These are phyloP conservation scores for Alternaria angustiovoidea DNA, from an alignment of 2,329 filamentous ascomycete genomes.

Conservation along the genomic window DNA sequence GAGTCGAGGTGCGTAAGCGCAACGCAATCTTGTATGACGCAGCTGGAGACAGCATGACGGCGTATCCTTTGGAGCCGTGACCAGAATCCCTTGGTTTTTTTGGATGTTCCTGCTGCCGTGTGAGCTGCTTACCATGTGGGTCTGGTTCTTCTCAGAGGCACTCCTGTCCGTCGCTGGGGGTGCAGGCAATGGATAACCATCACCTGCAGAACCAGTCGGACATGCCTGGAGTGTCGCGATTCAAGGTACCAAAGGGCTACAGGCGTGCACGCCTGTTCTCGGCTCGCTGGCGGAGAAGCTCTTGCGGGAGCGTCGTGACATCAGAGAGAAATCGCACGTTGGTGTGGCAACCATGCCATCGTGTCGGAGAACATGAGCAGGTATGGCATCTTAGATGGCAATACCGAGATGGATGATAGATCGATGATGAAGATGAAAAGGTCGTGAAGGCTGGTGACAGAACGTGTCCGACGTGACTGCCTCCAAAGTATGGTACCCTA, in stretches of 20 bases:
- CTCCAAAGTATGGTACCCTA: conserved; percentile 34
- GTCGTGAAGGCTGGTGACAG: conserved; percentile 12
- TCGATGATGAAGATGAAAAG: conserved; percentile 11
- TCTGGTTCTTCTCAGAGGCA: neutral
- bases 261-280: neutral
- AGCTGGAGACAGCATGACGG: neutral
- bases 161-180: neutral
- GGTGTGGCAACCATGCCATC: neutral
- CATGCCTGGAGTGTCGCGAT: neutral
- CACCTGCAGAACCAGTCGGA: neutral
- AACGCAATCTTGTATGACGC: conserved; percentile 6
- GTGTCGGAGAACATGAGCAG: neutral
- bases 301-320: conserved; percentile 2
- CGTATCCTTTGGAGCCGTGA: neutral
- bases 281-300: neutral
- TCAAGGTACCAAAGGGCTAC: neutral
- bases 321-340: neutral
- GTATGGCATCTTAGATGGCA: conserved; percentile 1
- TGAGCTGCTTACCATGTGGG: neutral
- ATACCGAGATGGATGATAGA: conserved; percentile 3
- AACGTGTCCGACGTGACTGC: conserved; percentile 16
- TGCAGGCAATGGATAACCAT: neutral
- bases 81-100: neutral
- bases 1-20: conserved; percentile 1
- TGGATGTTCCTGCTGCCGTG: conserved; percentile 1